phyloP scores from a whole-genome alignment of 1,139 yeast genomes.

The Suhomyces panamericanus region DNA sequence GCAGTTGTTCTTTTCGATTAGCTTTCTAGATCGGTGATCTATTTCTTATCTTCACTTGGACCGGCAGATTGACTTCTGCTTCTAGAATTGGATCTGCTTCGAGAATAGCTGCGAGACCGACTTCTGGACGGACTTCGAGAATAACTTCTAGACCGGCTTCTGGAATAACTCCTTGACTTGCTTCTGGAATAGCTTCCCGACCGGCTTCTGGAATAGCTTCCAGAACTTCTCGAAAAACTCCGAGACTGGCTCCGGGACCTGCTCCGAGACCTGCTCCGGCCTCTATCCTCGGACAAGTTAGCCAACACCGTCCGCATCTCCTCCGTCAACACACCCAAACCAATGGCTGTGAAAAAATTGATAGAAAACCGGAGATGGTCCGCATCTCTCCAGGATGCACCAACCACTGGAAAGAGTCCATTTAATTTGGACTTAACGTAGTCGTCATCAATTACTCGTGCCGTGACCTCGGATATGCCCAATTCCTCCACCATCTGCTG shows the following conservation, averaged over 20 bases:
- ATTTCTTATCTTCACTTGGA: too few species aligned
- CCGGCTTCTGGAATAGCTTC: slow-evolving; percentile 20
- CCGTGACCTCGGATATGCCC: slow-evolving; percentile 54
- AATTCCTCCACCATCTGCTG: slow-evolving; percentile 79
- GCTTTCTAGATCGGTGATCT: too few species aligned
- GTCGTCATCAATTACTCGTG: slow-evolving; percentile 48
- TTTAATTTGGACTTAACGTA: slow-evolving; percentile 47
- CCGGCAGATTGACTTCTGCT: too few species aligned
- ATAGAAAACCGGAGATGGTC: slow-evolving; percentile 78
- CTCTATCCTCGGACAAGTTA: slow-evolving; percentile 32
- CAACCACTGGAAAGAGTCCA: slow-evolving; percentile 50
- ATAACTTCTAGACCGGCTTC: neutral
- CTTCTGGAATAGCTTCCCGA: slow-evolving; percentile 17
- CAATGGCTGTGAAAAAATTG: slow-evolving; percentile 91
- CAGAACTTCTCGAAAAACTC: slow-evolving; percentile 18
- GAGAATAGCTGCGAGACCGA: neutral
- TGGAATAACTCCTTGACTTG: neutral
- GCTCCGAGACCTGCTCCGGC: slow-evolving; percentile 18
- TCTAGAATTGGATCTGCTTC: too few species aligned
- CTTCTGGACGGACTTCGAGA: neutral
- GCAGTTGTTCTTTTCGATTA: too few species aligned
- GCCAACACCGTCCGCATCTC: slow-evolving; percentile 65
- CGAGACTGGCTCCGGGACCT: slow-evolving; percentile 22
- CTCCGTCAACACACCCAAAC: slow-evolving; percentile 81
- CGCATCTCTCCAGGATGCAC: slow-evolving; percentile 42